Evolutionary conservation across 2,329 filamentous ascomycete species (phyloP).

Genomic region (Laburnicola sp.): DNA sequence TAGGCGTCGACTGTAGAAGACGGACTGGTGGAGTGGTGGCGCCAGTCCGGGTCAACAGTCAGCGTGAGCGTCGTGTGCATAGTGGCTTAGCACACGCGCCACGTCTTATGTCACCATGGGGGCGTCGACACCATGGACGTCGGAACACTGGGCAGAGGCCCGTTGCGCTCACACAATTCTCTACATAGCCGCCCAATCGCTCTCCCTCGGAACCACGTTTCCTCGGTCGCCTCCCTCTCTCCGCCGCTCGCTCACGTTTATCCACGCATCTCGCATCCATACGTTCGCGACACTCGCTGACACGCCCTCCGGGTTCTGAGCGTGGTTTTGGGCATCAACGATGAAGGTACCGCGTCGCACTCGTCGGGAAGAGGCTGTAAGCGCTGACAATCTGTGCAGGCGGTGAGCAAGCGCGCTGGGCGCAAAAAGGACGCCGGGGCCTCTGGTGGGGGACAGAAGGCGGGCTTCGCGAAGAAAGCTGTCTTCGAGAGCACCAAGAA

Average conservation of each 20-base stretch:
- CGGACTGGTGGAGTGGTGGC: too few species aligned
- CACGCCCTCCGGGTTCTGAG: constrained; percentile 19
- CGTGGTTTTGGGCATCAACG: constrained; percentile 38
- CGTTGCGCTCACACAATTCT: background rate
- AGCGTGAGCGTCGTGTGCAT: background rate
- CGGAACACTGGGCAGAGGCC: too few species aligned
- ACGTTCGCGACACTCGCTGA: background rate
- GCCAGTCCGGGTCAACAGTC: too few species aligned
- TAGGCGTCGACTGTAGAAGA: too few species aligned
- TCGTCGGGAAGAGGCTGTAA: constrained; percentile 7
- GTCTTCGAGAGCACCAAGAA: constrained; percentile 96
- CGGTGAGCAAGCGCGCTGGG: constrained; percentile 61
- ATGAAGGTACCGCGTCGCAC: constrained; percentile 30
- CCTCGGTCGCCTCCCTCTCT: background rate
- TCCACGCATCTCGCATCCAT: background rate
- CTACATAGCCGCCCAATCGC: background rate
- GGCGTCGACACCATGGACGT: too few species aligned
- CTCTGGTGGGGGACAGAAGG: constrained; percentile 52
- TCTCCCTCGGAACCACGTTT: background rate
- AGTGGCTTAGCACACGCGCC: background rate
- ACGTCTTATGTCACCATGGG: too few species aligned
- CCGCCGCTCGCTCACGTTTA: background rate
- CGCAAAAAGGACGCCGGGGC: constrained; percentile 57
- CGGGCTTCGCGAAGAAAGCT: constrained; percentile 85
- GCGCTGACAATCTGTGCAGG: constrained; percentile 45